phyloP scores from a whole-genome alignment of 176 grass and related monocot genomes.

The Dactylis glomerata region DNA sequence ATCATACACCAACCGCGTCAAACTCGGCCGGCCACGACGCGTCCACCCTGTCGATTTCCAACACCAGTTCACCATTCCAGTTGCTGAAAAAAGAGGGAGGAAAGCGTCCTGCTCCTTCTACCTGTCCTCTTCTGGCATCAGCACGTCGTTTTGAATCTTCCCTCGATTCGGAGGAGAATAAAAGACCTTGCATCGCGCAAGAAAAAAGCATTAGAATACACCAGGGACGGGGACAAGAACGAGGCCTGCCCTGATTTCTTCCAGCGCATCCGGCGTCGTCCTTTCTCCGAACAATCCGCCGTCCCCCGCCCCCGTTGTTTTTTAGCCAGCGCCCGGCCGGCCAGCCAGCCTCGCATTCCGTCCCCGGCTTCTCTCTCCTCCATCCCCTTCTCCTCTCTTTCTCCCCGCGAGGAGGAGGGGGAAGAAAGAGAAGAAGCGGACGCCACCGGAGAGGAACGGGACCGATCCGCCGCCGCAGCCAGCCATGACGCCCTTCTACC shows the following conservation, averaged over 20 bases:
- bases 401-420: conserved; percentile 22
- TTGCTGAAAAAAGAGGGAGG: background rate
- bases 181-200: background rate
- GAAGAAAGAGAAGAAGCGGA: conserved; percentile 19
- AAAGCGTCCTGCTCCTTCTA: background rate
- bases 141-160: background rate
- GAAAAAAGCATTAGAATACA: background rate
- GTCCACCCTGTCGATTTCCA: conserved; percentile 17
- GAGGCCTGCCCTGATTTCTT: conserved; percentile 2
- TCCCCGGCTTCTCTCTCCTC: background rate
- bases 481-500: conserved; percentile 55
- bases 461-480: background rate
- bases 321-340: background rate
- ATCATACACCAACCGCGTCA: background rate
- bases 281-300: conserved; percentile 24
- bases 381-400: background rate
- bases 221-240: background rate
- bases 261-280: background rate
- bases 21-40: background rate
- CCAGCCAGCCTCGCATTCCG: conserved; percentile 1
- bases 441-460: conserved; percentile 8
- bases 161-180: background rate
- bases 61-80: background rate
- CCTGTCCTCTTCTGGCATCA: background rate
- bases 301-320: background rate